Evolutionary conservation across 2,329 filamentous ascomycete genomes (phyloP).

Genomic region (Shiraia bambusicola): DNA sequence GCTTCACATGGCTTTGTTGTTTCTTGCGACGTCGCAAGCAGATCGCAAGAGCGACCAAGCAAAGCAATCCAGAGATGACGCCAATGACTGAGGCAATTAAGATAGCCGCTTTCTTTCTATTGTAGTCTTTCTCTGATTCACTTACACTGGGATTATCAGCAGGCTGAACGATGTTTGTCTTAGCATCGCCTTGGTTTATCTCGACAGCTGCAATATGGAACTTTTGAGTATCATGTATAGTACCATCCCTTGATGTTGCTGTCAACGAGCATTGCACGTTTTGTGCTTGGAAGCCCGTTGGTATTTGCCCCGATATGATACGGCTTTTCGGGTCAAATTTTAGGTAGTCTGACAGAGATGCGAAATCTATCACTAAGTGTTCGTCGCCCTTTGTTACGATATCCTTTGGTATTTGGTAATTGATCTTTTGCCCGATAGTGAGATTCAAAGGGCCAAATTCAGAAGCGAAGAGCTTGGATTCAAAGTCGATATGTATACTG

Average conservation of each 20-base stretch:
- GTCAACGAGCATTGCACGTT: constrained; percentile 48
- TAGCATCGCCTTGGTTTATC: constrained; percentile 4
- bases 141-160: constrained; percentile 8
- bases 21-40: constrained; percentile 28
- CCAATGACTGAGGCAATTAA: constrained; percentile 36
- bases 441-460: constrained; percentile 51
- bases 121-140: constrained; percentile 6
- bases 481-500: constrained; percentile 52
- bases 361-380: constrained; percentile 48
- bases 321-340: constrained; percentile 49
- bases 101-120: constrained; percentile 18
- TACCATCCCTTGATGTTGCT: constrained; percentile 38
- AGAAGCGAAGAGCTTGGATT: constrained; percentile 46
- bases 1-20: constrained; percentile 23
- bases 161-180: constrained; percentile 5
- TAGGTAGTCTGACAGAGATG: constrained; percentile 51
- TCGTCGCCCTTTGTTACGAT: constrained; percentile 47
- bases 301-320: constrained; percentile 53
- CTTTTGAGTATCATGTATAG: constrained; percentile 43
- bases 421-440: constrained; percentile 53
- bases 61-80: constrained; percentile 28
- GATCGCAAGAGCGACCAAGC: constrained; percentile 26
- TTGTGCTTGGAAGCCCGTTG: constrained; percentile 42
- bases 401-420: constrained; percentile 49
- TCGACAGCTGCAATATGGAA: constrained; percentile 47